Conservation (phyloP, 2,329 filamentous ascomycete genomes). For the Taxawa tesnikishii region DNA sequence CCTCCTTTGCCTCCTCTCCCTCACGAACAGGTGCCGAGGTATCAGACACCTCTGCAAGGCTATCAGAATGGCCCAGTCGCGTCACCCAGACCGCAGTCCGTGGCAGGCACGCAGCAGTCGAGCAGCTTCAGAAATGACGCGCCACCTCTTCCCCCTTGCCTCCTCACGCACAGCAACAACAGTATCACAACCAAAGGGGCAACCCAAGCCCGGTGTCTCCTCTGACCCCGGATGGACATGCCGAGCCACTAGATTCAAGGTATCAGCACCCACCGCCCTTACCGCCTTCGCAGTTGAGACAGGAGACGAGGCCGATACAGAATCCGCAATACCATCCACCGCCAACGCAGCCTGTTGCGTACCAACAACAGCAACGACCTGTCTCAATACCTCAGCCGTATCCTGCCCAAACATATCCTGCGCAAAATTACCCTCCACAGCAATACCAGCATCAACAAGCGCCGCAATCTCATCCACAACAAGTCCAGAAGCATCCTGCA, state of each 20-base stretch:
- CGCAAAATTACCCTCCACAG: conserved; percentile 12
- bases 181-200: conserved; percentile 3
- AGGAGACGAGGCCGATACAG: no score
- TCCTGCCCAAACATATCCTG: conserved; percentile 14
- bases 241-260: conserved; percentile 6
- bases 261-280: conserved; percentile 10
- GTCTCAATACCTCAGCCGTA: conserved; percentile 10
- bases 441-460: conserved; percentile 6
- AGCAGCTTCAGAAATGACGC: conserved; percentile 10
- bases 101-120: conserved; percentile 14
- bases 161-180: conserved; percentile 9
- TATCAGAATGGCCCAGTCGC: conserved; percentile 14
- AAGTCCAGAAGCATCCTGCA: conserved; percentile 17
- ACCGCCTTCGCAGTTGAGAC: conserved; percentile 6
- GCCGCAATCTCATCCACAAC: conserved; percentile 10
- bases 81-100: not conserved
- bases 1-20: conserved; percentile 23
- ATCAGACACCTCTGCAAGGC: conserved; percentile 7
- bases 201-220: conserved; percentile 4
- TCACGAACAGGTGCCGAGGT: conserved; percentile 10
- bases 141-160: conserved; percentile 22
- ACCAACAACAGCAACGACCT: conserved; percentile 9
- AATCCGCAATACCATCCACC: conserved; percentile 4
- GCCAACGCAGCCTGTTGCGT: conserved; percentile 6
- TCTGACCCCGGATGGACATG: conserved; percentile 4